phyloP scores from a whole-genome alignment of 2,329 filamentous ascomycete genomes.

The Botrytis hyacinthi region DNA sequence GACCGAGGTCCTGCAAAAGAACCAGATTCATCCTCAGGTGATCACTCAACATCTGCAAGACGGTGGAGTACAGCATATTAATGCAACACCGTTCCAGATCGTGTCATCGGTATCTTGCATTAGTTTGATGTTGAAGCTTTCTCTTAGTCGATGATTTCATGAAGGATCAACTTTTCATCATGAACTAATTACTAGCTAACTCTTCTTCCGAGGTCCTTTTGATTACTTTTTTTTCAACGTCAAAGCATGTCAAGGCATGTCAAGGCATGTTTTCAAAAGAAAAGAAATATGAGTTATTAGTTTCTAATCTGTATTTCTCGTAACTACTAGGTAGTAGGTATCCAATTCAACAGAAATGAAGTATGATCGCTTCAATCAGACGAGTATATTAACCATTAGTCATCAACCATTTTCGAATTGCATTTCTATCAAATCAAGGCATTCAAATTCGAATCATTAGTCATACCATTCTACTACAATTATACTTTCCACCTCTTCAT shows the following conservation, averaged over 20 bases:
- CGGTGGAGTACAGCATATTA: conserved; percentile 4
- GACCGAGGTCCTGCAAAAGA: background rate
- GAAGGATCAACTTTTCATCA: background rate
- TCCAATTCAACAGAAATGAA: background rate
- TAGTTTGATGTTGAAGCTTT: conserved; percentile 14
- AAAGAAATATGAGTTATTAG: background rate
- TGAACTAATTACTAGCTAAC: background rate
- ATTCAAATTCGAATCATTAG: background rate
- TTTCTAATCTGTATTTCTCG: background rate
- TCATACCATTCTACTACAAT: background rate
- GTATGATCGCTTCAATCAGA: background rate
- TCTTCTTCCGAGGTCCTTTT: background rate
- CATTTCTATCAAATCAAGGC: too few relatives aligned
- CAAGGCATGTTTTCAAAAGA: background rate
- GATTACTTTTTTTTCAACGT: background rate
- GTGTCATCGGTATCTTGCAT: conserved; percentile 18
- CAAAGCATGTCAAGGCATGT: too few relatives aligned
- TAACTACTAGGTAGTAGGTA: background rate
- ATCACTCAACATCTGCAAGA: conserved; percentile 19
- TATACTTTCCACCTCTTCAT: background rate
- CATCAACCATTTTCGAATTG: background rate
- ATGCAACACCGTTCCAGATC: conserved; percentile 4
- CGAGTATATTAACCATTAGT: background rate
- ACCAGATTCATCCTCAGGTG: background rate
- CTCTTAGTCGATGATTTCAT: background rate